These are phyloP conservation scores for Stephania yunnanensis DNA, from an alignment of 164 flowering plant genomes.

Conservation along the genomic window DNA sequence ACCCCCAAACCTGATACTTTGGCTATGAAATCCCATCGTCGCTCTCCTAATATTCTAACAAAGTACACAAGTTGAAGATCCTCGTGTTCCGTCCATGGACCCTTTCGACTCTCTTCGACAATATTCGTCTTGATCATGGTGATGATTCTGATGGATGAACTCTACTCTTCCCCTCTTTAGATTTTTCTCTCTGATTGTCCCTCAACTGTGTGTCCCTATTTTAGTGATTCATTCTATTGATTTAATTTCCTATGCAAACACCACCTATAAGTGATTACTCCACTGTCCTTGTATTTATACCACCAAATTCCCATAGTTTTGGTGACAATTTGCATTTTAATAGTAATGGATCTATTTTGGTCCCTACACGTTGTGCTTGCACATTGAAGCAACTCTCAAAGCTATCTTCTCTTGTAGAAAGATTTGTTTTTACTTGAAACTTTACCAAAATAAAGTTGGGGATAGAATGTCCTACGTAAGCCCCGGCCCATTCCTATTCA, in stretches of 20 bases:
- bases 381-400: background rate
- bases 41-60: constrained; percentile 81
- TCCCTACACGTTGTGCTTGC: background rate
- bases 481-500: background rate
- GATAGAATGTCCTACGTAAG: background rate
- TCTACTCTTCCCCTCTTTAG: background rate
- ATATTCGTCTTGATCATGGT: constrained; percentile 25
- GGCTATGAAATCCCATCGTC: constrained; percentile 97
- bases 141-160: background rate
- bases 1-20: constrained; percentile 99
- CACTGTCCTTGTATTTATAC: constrained; percentile 5
- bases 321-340: background rate
- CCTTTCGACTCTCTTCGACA: constrained; percentile 63
- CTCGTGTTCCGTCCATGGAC: constrained; percentile 98
- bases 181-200: background rate
- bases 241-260: background rate
- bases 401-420: background rate
- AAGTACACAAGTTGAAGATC: constrained; percentile 68
- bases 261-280: background rate
- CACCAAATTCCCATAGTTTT: background rate
- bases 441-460: background rate
- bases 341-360: background rate
- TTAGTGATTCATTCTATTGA: background rate
- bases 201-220: background rate
- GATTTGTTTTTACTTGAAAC: background rate